phyloP scores from a whole-genome alignment of 2,329 filamentous ascomycete genomes.

The Trichoderma brevicompactum region DNA sequence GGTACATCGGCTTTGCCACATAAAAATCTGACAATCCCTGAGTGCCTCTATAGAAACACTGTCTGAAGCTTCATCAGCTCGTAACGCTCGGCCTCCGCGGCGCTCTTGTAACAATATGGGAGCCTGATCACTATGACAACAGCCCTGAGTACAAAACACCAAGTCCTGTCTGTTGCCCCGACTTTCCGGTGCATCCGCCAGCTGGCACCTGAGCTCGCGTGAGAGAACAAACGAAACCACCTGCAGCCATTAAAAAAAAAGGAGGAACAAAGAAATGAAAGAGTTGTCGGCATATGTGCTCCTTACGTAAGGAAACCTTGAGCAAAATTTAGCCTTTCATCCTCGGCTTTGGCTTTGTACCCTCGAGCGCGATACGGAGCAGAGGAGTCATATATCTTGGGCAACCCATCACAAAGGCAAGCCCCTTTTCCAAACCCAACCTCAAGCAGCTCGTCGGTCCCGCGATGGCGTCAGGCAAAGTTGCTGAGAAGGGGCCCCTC shows the following conservation, averaged over 20 bases:
- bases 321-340: neutral
- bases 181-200: slow-evolving; percentile 23
- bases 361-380: neutral
- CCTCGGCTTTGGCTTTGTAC: neutral
- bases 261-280: neutral
- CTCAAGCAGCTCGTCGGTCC: neutral
- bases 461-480: slow-evolving; percentile 8
- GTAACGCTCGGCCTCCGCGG: neutral
- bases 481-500: neutral
- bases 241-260: neutral
- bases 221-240: slow-evolving; percentile 12
- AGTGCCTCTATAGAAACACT: neutral
- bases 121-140: slow-evolving; percentile 11
- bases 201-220: slow-evolving; percentile 7
- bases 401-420: neutral
- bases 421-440: neutral
- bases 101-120: neutral
- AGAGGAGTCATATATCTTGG: neutral
- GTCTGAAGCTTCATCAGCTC: neutral
- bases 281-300: neutral
- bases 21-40: neutral
- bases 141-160: neutral
- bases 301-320: slow-evolving; percentile 26
- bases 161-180: slow-evolving; percentile 17
- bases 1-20: neutral